Percentiles rank a stretch among this genome's conserved stretches.
Conservation (phyloP, 1,284 basidiomycete species). For the Pseudozyma hubeiensis region DNA sequence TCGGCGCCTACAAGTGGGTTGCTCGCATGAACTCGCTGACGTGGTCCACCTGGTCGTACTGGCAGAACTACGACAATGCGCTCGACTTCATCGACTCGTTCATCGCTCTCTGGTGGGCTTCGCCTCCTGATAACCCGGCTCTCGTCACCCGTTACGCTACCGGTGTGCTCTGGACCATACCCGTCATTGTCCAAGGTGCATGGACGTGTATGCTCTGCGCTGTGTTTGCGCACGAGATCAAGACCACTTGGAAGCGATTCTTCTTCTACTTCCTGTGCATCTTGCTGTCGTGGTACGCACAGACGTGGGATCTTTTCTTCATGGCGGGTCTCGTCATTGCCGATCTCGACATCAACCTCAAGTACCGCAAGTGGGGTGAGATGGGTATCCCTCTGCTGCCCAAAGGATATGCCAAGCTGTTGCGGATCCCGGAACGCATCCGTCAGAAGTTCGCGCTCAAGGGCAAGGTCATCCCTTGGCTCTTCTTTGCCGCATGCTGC, state of each 20-base stretch:
- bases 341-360: conserved; percentile 58
- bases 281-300: conserved; percentile 56
- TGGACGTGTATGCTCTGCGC: conserved; percentile 59
- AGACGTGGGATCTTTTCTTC: conserved; percentile 61
- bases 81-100: conserved; percentile 52
- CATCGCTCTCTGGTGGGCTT: conserved; percentile 56
- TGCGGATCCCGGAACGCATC: conserved; percentile 34
- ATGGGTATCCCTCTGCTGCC: conserved; percentile 47
- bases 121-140: conserved; percentile 48
- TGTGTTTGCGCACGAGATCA: conserved; percentile 57
- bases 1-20: conserved; percentile 58
- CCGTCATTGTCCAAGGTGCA: conserved; percentile 56
- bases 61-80: conserved; percentile 55
- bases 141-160: conserved; percentile 58
- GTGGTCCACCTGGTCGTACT: conserved; percentile 62
- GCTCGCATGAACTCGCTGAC: conserved; percentile 52
- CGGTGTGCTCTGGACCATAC: conserved; percentile 64
- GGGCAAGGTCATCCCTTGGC: conserved; percentile 53
- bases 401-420: conserved; percentile 24
- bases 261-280: conserved; percentile 56
- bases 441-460: conserved; percentile 49
- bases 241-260: conserved; percentile 55
- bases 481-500: conserved; percentile 54
- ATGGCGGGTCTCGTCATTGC: conserved; percentile 61
- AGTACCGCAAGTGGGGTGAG: conserved; percentile 54